A percentile compares a stretch with the other conserved stretches of the same genome.
Conservation (phyloP, 352 stramenopile genomes). For the Pythium aristosporum region DNA sequence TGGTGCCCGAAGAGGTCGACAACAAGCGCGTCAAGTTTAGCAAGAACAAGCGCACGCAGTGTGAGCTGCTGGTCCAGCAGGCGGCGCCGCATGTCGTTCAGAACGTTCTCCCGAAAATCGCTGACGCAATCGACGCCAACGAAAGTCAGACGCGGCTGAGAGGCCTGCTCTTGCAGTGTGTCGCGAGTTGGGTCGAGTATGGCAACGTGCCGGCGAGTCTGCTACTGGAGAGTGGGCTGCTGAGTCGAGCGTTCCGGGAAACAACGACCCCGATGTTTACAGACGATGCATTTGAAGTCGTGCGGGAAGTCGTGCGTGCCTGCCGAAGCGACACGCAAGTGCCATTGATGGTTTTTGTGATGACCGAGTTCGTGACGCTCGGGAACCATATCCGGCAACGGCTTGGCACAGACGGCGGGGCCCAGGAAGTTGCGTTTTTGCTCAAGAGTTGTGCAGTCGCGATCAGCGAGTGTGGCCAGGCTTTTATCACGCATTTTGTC, state of each 20-base stretch:
- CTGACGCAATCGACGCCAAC: constrained; percentile 51
- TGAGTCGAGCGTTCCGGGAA: constrained; percentile 64
- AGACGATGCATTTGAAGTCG: constrained; percentile 51
- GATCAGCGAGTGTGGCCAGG: constrained; percentile 73
- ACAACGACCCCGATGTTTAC: constrained; percentile 37
- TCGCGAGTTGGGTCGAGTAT: constrained; percentile 77
- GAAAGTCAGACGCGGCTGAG: constrained; percentile 45
- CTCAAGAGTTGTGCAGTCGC: constrained; percentile 50
- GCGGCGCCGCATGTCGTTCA: constrained; percentile 58
- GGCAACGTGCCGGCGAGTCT: constrained; percentile 47
- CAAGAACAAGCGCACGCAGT: constrained; percentile 62
- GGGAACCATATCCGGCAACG: constrained; percentile 54
- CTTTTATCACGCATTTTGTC: constrained; percentile 81
- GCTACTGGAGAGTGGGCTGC: constrained; percentile 59
- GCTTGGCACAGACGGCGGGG: constrained; percentile 11
- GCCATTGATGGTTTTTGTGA: constrained; percentile 74
- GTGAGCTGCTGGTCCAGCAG: constrained; percentile 66
- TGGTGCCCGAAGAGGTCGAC: constrained; percentile 76
- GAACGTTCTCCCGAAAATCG: constrained; percentile 58
- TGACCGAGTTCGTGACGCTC: constrained; percentile 76
- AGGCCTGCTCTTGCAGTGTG: constrained; percentile 57
- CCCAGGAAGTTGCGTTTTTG: constrained; percentile 41
- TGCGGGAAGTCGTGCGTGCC: constrained; percentile 67
- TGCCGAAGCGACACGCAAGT: constrained; percentile 58
- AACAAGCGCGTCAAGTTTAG: constrained; percentile 81